Percentiles rank a stretch among this genome's conserved stretches.
These are phyloP conservation scores for Aspergillus carbonarius DNA, from an alignment of 2,329 filamentous ascomycete species.

Conservation along the genomic window DNA sequence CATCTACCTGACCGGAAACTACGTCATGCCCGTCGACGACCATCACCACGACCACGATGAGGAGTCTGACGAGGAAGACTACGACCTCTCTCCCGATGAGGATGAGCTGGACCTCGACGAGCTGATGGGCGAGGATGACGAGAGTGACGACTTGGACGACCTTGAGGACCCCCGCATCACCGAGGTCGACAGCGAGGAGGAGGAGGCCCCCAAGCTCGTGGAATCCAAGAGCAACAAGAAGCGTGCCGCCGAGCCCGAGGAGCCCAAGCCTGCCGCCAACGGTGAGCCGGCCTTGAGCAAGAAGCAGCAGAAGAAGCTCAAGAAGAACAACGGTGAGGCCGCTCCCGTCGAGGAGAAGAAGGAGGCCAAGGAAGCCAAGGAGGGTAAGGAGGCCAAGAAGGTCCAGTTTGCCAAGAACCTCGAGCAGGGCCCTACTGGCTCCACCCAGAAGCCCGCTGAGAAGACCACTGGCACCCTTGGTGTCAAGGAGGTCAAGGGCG, in stretches of 20 bases:
- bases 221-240: slow-evolving; percentile 68
- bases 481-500: slow-evolving; percentile 79
- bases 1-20: slow-evolving; percentile 94
- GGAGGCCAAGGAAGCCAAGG: slow-evolving; percentile 51
- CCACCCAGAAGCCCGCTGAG: slow-evolving; percentile 51
- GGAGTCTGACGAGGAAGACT: slow-evolving; percentile 68
- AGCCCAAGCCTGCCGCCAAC: slow-evolving; percentile 41
- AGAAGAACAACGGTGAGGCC: slow-evolving; percentile 97
- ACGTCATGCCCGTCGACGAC: slow-evolving; percentile 70
- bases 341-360: slow-evolving; percentile 61
- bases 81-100: slow-evolving; percentile 77
- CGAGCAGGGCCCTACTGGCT: slow-evolving; percentile 88
- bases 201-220: slow-evolving; percentile 58
- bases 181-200: slow-evolving; percentile 78
- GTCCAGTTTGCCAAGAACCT: slow-evolving; percentile 99
- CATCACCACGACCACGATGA: slow-evolving; percentile 54
- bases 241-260: slow-evolving; percentile 70
- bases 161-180: slow-evolving; percentile 77
- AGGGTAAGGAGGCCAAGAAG: slow-evolving; percentile 76
- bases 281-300: slow-evolving; percentile 75
- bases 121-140: slow-evolving; percentile 54
- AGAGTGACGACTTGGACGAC: slow-evolving; percentile 75
- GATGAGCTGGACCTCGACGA: slow-evolving; percentile 68
- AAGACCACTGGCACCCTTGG: slow-evolving; percentile 61
- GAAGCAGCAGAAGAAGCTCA: slow-evolving; percentile 96